Evolutionary conservation across 2,329 filamentous ascomycete genomes (phyloP).

Genomic region (Bimuria novae-zelandiae): DNA sequence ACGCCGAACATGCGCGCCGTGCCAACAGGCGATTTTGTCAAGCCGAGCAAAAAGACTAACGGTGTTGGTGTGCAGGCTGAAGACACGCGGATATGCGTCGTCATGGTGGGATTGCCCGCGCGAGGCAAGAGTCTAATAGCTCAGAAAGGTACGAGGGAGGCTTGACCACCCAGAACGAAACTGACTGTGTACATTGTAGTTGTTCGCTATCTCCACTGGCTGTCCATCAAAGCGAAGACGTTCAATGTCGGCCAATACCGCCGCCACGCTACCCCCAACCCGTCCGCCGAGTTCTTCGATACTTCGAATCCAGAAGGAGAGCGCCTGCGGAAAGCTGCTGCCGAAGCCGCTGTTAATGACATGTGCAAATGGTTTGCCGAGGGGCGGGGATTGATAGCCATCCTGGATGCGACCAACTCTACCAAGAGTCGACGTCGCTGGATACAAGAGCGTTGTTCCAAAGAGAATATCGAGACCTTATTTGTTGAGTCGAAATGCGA

Average conservation of each 20-base stretch:
- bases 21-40: conserved; percentile 50
- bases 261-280: conserved; percentile 85
- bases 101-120: conserved; percentile 97
- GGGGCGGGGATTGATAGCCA: conserved; percentile 80
- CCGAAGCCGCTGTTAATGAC: conserved; percentile 87
- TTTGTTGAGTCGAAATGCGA: conserved; percentile 98
- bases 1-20: conserved; percentile 47
- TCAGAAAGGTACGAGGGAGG: conserved; percentile 75
- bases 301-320: conserved; percentile 88
- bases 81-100: conserved; percentile 94
- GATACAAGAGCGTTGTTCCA: conserved; percentile 80
- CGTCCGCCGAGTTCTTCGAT: conserved; percentile 94
- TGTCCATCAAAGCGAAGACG: conserved; percentile 88
- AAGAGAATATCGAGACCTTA: conserved; percentile 82
- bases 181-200: conserved; percentile 34
- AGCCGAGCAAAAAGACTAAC: conserved; percentile 54
- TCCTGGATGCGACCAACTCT: conserved; percentile 95
- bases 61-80: conserved; percentile 83
- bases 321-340: conserved; percentile 82
- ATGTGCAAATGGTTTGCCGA: conserved; percentile 92
- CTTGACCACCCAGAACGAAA: background rate
- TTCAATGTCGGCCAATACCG: conserved; percentile 99
- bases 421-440: conserved; percentile 87
- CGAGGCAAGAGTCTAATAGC: conserved; percentile 97
- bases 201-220: conserved; percentile 88